Evolutionary conservation across 2,329 filamentous ascomycete genomes (phyloP), one percentile per base, ranked within the genome.

Genomic region (Zymoseptoria crescenta): DNA sequence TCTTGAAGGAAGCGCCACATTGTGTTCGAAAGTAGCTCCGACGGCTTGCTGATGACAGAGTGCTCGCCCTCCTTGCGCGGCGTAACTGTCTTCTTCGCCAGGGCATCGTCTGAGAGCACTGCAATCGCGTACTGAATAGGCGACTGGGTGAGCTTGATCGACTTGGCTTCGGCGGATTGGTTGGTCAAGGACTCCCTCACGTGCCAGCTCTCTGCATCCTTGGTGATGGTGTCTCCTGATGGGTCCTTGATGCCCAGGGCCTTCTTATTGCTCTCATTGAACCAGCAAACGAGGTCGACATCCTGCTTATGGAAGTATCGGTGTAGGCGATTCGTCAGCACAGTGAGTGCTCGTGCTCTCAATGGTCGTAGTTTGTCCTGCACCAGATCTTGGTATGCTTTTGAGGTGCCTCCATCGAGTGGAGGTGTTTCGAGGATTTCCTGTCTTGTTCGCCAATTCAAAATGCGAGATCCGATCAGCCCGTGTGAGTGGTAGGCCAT

Each of bases 1-100:
- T 97, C 80, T 70, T 96, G 90, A 21, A 99, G 80, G 74, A 96
- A 94, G 57, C 91, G 85, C 88, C 91, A 96, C 59, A 93, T 81
- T 6, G 87, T 84, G 67, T 96, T 89, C 19, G 91, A 77, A 24
- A 82, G 77, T 57, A 93, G 82, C 68, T 94, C 88, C 16, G 87
- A 59, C 1, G 63, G 59, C 28, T 63, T 81, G 63, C 87, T 83
- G n/a, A 87, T 83, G 60, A 81, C 83, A 8, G 82, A 72, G 13
- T 71, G 69, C 75, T 81, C 60, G 29, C 59, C 57, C 57, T 58
- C 59, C 28, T 59, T 56, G 30, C 55, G 48, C 50, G 80, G 82
- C 24, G 83, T 78, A 55, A 89, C 80, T 0, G 89, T 90, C 66
- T 84, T 84, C 57, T 85, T 79, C 2, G 83, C 83, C 69, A 95